Evolutionary conservation across 2,329 filamentous ascomycete genomes (phyloP), one percentile per base, ranked within the genome.

Genomic region (Madurella fahalii): DNA sequence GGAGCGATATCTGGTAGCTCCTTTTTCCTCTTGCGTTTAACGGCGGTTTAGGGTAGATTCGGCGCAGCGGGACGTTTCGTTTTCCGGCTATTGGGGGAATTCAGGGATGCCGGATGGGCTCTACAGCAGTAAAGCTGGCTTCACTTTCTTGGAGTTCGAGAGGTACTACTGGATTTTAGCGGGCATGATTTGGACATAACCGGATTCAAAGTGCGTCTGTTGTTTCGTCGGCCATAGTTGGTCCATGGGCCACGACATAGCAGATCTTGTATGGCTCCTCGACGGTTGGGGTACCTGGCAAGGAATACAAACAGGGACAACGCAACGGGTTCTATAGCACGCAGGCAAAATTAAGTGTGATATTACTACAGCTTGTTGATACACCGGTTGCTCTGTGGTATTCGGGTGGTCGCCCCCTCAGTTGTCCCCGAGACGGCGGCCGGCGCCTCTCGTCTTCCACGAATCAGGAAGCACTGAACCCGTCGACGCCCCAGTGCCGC

Each of bases 361-460:
- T 11, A 31, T 47, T 37, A 47, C 32, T 47, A 47, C 45, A 47
- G 13, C 16, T 42, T 42, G 40, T 42, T 42, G 2, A n/a, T 47
- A 39, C 30, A 46, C 25, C n/a, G 25, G 30, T 39, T 18, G 15
- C 18, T 42, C 13, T 50, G 39, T 47, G 47, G 20, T n/a, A 34
- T 12, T 9, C 9, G 13, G 9, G 34, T 12, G 34, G 11, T 11
- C 4, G 13, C n/a, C 11, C 13, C 47, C n/a, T 61, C 18, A 61
- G 25, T 71, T 69, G 77, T 60, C 62, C 37, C 85, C 85, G 11
- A 89, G 71, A 47, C 86, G 78, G 40, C 82, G 78, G 0, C 86
- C 86, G 7, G 76, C 68, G 1, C 86, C 86, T 59, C 84, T 76
- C 30, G 76, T 79, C 54, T 76, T 78, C 86, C 86, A 89, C 2